phyloP scores from a whole-genome alignment of 2,329 filamentous ascomycete species.

The Microascus cirrosus region DNA sequence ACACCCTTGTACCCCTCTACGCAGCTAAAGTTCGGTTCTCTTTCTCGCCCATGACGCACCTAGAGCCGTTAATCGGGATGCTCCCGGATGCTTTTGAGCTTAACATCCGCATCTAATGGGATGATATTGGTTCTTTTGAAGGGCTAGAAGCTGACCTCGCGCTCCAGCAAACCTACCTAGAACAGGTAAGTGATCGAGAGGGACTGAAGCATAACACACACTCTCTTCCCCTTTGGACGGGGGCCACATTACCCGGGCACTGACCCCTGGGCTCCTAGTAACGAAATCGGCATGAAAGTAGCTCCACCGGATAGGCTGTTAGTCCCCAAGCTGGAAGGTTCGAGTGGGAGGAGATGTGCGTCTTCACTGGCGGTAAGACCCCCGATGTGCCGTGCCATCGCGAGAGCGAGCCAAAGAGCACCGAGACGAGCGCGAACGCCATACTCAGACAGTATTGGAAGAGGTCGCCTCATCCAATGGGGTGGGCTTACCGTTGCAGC shows the following conservation, averaged over 20 bases:
- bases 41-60: not conserved
- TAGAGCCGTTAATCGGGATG: conserved; percentile 5
- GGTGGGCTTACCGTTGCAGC: not conserved
- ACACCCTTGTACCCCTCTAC: conserved; percentile 36
- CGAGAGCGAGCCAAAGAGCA: conserved; percentile 15
- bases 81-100: not conserved
- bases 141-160: not conserved
- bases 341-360: conserved; percentile 23
- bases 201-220: too few species aligned
- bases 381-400: conserved; percentile 16
- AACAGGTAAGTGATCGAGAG: not conserved
- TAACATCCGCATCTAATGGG: conserved; percentile 1
- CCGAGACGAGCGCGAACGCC: conserved; percentile 10
- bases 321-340: conserved; percentile 18
- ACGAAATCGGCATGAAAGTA: conserved; percentile 13
- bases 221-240: too few species aligned
- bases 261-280: conserved; percentile 8
- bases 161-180: conserved; percentile 1
- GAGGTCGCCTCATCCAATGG: not conserved
- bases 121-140: not conserved
- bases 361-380: conserved; percentile 16
- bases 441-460: not conserved
- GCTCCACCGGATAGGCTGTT: conserved; percentile 17
- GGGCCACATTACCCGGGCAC: too few species aligned
- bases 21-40: not conserved